Evolutionary conservation across 1,139 yeast species (phyloP).

Genomic region (Suhomyces maxii): DNA sequence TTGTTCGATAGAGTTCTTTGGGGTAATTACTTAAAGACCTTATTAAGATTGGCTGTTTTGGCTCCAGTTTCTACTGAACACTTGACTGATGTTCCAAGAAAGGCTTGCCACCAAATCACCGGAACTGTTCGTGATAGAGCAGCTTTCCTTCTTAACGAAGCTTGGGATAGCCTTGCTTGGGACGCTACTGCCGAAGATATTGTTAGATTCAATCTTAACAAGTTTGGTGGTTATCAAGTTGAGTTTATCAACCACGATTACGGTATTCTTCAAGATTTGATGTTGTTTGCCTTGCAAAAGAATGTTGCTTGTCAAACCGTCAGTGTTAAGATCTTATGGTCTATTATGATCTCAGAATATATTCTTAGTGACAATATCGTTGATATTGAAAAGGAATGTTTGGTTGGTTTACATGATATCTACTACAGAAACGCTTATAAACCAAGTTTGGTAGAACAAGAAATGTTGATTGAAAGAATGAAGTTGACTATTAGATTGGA

Average conservation of each 20-base stretch:
- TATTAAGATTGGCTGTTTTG: constrained; percentile 53
- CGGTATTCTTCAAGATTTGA: constrained; percentile 62
- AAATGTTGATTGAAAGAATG: constrained; percentile 51
- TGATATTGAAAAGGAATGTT: constrained; percentile 64
- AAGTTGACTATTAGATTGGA: constrained; percentile 56
- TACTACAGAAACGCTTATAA: constrained; percentile 57
- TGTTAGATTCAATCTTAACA: constrained; percentile 59
- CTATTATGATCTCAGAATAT: constrained; percentile 68
- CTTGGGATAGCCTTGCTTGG: constrained; percentile 80
- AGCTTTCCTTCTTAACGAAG: constrained; percentile 53
- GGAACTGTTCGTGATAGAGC: constrained; percentile 64
- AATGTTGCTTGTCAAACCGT: constrained; percentile 62
- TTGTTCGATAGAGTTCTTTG: constrained; percentile 56
- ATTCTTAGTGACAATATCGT: constrained; percentile 57
- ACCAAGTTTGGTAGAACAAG: constrained; percentile 59
- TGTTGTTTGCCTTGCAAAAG: constrained; percentile 69
- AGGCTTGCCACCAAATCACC: constrained; percentile 66
- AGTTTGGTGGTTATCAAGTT: constrained; percentile 73
- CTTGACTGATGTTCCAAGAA: constrained; percentile 69
- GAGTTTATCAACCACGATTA: constrained; percentile 61
- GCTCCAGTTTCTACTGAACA: constrained; percentile 64
- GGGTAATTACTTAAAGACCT: constrained; percentile 63
- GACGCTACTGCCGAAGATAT: constrained; percentile 60
- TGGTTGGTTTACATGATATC: constrained; percentile 63
- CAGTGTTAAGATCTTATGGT: constrained; percentile 71